phyloP scores from a whole-genome alignment of 441 rosid species.

The Daphne laureola region DNA sequence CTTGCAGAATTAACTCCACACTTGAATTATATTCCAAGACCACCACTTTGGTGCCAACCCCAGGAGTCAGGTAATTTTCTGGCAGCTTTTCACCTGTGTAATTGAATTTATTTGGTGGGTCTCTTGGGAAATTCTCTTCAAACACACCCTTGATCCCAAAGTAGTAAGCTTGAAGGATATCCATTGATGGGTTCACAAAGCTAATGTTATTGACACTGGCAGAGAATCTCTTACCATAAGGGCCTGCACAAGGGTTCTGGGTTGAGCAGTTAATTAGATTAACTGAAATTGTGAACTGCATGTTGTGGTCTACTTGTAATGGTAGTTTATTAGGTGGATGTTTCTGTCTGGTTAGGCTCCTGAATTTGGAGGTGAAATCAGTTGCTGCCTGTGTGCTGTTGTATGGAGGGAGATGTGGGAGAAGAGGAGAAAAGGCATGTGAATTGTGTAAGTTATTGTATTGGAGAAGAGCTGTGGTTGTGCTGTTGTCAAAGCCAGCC shows the following conservation, averaged over 20 bases:
- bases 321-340: conserved; percentile 23
- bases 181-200: conserved; percentile 19
- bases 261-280: conserved; percentile 16
- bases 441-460: conserved; percentile 9
- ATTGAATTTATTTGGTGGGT: conserved; percentile 23
- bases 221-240: conserved; percentile 19
- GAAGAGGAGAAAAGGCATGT: conserved; percentile 2
- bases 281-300: conserved; percentile 21
- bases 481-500: conserved; percentile 28
- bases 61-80: conserved; percentile 4
- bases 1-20: conserved; percentile 36
- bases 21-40: conserved; percentile 27
- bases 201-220: conserved; percentile 26
- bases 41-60: conserved; percentile 23
- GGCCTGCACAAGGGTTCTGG: conserved; percentile 13
- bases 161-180: conserved; percentile 27
- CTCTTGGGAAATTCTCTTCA: conserved; percentile 24
- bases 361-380: conserved; percentile 14
- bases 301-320: conserved; percentile 15
- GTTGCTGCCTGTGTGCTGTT: conserved; percentile 19
- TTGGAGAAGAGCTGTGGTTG: conserved; percentile 24
- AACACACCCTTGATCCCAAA: conserved; percentile 24
- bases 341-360: conserved; percentile 6
- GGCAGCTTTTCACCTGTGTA: conserved; percentile 27
- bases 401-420: conserved; percentile 19